These are phyloP conservation scores for Cerioporus squamosus DNA, from an alignment of 1,284 basidiomycete species.

Conservation along the genomic window DNA sequence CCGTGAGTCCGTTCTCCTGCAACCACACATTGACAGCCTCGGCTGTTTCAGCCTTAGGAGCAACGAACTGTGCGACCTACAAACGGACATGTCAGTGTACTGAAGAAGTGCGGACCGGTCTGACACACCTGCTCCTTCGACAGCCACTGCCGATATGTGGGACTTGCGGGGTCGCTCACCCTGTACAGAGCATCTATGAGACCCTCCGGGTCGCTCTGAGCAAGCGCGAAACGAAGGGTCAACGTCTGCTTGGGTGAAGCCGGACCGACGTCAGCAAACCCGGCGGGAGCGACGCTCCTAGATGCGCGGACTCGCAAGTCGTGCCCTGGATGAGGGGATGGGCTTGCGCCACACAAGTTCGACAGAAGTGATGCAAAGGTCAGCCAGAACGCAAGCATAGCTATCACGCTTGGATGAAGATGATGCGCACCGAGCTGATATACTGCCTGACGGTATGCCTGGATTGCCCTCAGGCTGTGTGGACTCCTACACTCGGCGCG, in stretches of 20 bases:
- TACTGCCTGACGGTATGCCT: too few species aligned
- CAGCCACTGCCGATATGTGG: slow-evolving; percentile 37
- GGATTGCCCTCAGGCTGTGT: too few species aligned
- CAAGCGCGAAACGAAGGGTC: slow-evolving; percentile 31
- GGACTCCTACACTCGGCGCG: too few species aligned
- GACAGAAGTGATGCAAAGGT: too few species aligned
- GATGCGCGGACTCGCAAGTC: slow-evolving; percentile 20
- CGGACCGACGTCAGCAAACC: slow-evolving; percentile 24
- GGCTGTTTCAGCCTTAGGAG: slow-evolving; percentile 37
- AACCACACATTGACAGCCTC: slow-evolving; percentile 41
- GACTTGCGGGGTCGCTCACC: slow-evolving; percentile 11
- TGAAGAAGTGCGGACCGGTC: too few species aligned
- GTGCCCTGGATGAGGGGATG: too few species aligned
- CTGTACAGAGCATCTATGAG: slow-evolving; percentile 32
- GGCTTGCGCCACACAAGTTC: too few species aligned
- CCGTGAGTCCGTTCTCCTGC: slow-evolving; percentile 35
- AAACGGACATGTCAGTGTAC: not conserved
- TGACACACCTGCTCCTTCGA: slow-evolving; percentile 33
- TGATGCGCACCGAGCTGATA: too few species aligned
- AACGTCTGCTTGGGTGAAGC: slow-evolving; percentile 21
- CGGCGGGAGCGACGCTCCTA: slow-evolving; percentile 17
- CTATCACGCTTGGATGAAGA: too few species aligned
- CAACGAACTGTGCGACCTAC: slow-evolving; percentile 42
- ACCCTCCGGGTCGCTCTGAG: slow-evolving; percentile 29
- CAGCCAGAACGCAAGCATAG: too few species aligned